phyloP scores from a whole-genome alignment of 345 rosid species.

The Populus simonii region DNA sequence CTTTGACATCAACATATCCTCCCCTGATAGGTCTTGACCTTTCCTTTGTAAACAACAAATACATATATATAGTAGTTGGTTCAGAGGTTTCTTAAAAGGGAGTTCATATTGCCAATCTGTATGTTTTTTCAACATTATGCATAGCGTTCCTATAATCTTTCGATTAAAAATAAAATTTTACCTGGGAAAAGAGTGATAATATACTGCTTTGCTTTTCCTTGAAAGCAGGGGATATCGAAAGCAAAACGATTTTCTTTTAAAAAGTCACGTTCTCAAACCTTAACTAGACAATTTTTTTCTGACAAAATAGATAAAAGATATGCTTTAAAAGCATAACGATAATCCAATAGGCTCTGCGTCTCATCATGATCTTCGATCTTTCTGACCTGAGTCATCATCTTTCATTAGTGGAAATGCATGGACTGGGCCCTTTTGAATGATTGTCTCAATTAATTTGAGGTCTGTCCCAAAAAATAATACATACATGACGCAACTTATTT shows the following conservation, averaged over 20 bases:
- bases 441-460: background rate
- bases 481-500: background rate
- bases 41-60: no score
- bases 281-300: background rate
- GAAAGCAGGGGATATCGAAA: background rate
- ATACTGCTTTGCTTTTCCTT: no score
- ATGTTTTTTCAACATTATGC: no score
- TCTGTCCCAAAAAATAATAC: background rate
- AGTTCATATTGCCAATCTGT: no score
- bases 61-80: no score
- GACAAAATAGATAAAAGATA: background rate
- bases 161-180: no score
- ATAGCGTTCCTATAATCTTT: no score
- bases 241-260: background rate
- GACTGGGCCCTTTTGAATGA: background rate
- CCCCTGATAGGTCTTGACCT: no score
- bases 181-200: no score
- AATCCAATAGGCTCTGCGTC: background rate
- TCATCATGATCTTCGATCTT: background rate
- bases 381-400: background rate
- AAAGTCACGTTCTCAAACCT: background rate
- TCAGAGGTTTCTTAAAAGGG: no score
- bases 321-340: background rate
- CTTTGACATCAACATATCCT: no score
- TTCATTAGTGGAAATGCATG: no score